phyloP scores from a whole-genome alignment of 108 stramenopile species.

The Parietichytrium sp. region DNA sequence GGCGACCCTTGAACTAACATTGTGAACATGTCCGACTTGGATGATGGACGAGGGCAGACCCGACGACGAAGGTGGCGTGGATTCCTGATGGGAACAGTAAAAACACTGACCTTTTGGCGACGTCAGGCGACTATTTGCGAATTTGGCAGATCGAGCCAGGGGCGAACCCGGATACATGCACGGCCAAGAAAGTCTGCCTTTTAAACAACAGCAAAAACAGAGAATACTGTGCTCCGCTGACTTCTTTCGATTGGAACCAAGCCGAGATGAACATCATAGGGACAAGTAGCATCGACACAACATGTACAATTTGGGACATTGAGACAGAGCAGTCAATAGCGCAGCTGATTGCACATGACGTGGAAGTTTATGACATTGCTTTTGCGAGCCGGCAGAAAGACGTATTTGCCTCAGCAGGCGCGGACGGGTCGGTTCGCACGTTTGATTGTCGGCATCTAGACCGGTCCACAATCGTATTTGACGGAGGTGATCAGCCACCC shows the following conservation, averaged over 20 bases:
- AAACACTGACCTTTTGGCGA: constrained; percentile 83
- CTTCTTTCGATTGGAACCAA: constrained; percentile 93
- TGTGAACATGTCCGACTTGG: no score
- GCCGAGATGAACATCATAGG: constrained; percentile 78
- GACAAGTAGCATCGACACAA: constrained; percentile 91
- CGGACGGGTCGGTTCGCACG: constrained; percentile 92
- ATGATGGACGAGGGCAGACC: no score
- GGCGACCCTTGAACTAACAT: no score
- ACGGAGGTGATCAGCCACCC: constrained; percentile 73
- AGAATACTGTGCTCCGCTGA: constrained; percentile 92
- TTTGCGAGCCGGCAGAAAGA: constrained; percentile 87
- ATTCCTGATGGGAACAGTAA: constrained; percentile 67
- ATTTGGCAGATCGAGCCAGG: constrained; percentile 78
- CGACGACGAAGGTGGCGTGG: constrained; percentile 87
- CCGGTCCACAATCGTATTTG: constrained; percentile 94
- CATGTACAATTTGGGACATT: constrained; percentile 98
- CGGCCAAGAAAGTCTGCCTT: neutral
- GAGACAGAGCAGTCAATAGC: constrained; percentile 75
- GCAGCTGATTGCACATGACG: constrained; percentile 97
- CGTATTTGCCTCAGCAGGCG: constrained; percentile 88
- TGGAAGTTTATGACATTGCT: constrained; percentile 96
- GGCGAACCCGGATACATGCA: constrained; percentile 28
- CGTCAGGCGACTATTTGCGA: constrained; percentile 92
- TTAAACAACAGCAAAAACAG: constrained; percentile 75
- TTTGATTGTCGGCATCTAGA: constrained; percentile 93